phyloP scores from a whole-genome alignment of 2,329 filamentous ascomycete species.

The Bipolaris bicolor region DNA sequence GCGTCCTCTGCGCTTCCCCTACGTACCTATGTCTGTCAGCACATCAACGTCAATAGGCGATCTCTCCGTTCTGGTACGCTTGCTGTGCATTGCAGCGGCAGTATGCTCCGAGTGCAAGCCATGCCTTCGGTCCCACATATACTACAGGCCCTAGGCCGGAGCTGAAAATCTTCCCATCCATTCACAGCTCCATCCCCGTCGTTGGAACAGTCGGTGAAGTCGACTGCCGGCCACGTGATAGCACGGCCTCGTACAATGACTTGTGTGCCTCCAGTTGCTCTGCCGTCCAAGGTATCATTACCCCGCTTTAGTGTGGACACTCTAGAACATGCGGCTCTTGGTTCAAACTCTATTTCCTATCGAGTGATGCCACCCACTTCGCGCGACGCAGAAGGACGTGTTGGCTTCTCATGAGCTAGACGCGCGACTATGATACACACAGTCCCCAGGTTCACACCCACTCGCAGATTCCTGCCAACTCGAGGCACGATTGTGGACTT shows the following conservation, averaged over 20 bases:
- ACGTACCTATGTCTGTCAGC: slow-evolving; percentile 44
- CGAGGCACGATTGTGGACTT: slow-evolving; percentile 51
- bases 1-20: too few species aligned
- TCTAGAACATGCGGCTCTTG: slow-evolving; percentile 14
- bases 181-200: slow-evolving; percentile 42
- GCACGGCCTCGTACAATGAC: slow-evolving; percentile 15
- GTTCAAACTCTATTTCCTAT: slow-evolving; percentile 46
- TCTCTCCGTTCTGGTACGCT: slow-evolving; percentile 49
- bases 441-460: slow-evolving; percentile 47
- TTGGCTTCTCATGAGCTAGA: slow-evolving; percentile 44
- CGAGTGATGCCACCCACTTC: slow-evolving; percentile 40
- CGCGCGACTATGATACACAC: slow-evolving; percentile 54
- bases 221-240: slow-evolving; percentile 41
- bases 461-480: slow-evolving; percentile 43
- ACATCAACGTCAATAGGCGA: slow-evolving; percentile 52
- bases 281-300: slow-evolving; percentile 20
- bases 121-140: slow-evolving; percentile 33
- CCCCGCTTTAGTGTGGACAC: slow-evolving; percentile 4
- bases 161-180: slow-evolving; percentile 47
- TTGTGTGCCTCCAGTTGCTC: slow-evolving; percentile 19
- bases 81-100: slow-evolving; percentile 30
- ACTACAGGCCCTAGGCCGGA: slow-evolving; percentile 8
- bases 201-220: slow-evolving; percentile 50
- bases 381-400: slow-evolving; percentile 23
- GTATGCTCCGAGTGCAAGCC: slow-evolving; percentile 46